Base-by-base conservation (phyloP, 495 filamentous ascomycete genomes). In the Trichocladium uniseriatum region DNA sequence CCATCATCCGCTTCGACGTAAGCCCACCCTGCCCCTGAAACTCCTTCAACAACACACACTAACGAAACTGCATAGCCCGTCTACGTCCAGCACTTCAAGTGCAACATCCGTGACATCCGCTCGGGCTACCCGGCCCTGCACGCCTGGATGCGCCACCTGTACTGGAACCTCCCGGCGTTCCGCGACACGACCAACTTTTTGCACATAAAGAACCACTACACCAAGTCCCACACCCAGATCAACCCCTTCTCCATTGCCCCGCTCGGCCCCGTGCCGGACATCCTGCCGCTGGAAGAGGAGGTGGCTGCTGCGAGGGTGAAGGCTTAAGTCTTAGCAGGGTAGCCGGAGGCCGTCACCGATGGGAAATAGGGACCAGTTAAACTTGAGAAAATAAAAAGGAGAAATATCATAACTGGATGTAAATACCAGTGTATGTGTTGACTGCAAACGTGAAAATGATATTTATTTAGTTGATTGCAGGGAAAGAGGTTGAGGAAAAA, bases 101-200 rank as follows among this genome's bases (percentile, higher is more conserved):
- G 81, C 60, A 87, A 86, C 60, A 35, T 87, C 40, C 78, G 78
- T 50, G 81, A 84, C 69, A 83, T 88, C 48, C 68, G 82, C 27
- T 69, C 74, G 51, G 83, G 81, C 51, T 90, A 88, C 61, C 86
- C 86, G 11, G 64, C 65, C 6, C 68, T 89, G 27, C 75, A 89
- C 55, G 65, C 63, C 40, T 89, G 86, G 86, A 68, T 87, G 63
- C 68, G 79, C 51, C 68, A 76, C 31, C 66, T 90, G 29, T 89
- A 89, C 65, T 89, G 81, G 77, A 79, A 81, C 53, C 68, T 78
- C 15, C 73, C 76, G 7, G 83, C 78, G 2, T 91, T 90, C 60
- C 75, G 71, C 56, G 73, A 80, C 41, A 88, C 85, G 13, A 84
- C 83, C 16, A 69, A 79, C 48, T 88, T 89, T 57, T 62, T 76